Conservation (phyloP, 352 stramenopile genomes). For the Phytophthora idaei region DNA sequence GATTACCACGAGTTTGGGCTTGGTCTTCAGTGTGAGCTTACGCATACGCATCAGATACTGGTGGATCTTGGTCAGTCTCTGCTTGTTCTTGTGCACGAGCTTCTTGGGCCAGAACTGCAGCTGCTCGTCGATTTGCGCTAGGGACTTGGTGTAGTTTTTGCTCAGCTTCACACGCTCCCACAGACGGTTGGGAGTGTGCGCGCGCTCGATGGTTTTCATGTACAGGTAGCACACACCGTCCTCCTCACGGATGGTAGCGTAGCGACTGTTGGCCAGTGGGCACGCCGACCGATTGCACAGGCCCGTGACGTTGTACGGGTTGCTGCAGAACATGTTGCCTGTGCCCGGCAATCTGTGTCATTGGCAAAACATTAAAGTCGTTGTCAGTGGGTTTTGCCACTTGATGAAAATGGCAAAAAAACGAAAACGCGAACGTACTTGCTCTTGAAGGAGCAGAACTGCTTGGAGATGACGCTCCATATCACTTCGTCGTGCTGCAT, state of each 20-base stretch:
- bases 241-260: conserved; percentile 98
- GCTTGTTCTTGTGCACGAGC: conserved; percentile 98
- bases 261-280: conserved; percentile 97
- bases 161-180: conserved; percentile 99
- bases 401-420: not conserved
- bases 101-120: conserved; percentile 99
- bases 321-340: conserved; percentile 97
- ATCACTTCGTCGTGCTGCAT: conserved; percentile 99
- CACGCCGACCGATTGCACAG: conserved; percentile 97
- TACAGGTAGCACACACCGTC: conserved; percentile 95
- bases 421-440: conserved; percentile 62
- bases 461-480: conserved; percentile 98
- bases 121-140: conserved; percentile 95
- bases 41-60: conserved; percentile 99
- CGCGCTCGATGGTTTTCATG: conserved; percentile 99
- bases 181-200: conserved; percentile 98
- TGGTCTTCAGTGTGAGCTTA: conserved; percentile 96
- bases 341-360: conserved; percentile 58
- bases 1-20: conserved; percentile 94
- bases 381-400: not conserved
- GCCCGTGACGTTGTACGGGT: conserved; percentile 98
- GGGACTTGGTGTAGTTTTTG: conserved; percentile 97
- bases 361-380: not conserved
- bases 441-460: conserved; percentile 99
- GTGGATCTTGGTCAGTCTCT: conserved; percentile 99